A percentile compares a stretch with the other conserved stretches of the same genome.
These are phyloP conservation scores for Candida broadrunensis DNA, from an alignment of 805 yeast genomes.

Conservation along the genomic window DNA sequence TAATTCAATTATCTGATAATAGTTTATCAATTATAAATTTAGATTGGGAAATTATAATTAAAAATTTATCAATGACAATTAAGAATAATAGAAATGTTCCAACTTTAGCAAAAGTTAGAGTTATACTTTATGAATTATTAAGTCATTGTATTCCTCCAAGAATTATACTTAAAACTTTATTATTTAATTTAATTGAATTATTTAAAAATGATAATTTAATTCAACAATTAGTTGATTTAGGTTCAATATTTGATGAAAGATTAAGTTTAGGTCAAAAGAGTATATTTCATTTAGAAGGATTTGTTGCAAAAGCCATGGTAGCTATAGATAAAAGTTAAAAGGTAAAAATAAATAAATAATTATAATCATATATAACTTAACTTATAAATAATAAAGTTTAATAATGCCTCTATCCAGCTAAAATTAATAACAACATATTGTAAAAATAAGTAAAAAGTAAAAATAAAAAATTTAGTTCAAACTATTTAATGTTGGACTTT, in stretches of 20 bases:
- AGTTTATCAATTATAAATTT: constrained; percentile 54
- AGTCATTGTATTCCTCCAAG: constrained; percentile 94
- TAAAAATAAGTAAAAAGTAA: too few species aligned
- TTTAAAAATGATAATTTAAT: constrained; percentile 24
- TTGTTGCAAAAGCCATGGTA: constrained; percentile 85
- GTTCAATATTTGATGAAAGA: constrained; percentile 79
- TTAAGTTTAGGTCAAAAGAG: constrained; percentile 82
- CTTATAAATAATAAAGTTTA: too few species aligned
- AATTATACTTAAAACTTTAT: constrained; percentile 60
- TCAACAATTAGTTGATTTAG: constrained; percentile 51
- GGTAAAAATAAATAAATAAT: too few species aligned
- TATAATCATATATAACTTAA: too few species aligned
- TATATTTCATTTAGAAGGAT: constrained; percentile 94
- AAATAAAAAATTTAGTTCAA: too few species aligned
- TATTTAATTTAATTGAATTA: constrained; percentile 42
- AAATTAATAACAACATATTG: too few species aligned
- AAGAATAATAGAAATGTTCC: constrained; percentile 63
- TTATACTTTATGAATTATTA: constrained; percentile 74
- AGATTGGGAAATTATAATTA: constrained; percentile 88
- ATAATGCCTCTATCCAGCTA: too few species aligned
- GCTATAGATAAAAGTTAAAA: constrained; percentile 44
- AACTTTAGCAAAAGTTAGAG: constrained; percentile 56
- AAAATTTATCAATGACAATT: constrained; percentile 59
- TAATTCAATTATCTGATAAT: constrained; percentile 28
- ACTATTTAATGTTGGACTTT: constrained; percentile 26